Percentiles rank a stretch among this genome's conserved stretches.
Conservation (phyloP, 257 asterid species). For the Scutellaria baicalensis region DNA sequence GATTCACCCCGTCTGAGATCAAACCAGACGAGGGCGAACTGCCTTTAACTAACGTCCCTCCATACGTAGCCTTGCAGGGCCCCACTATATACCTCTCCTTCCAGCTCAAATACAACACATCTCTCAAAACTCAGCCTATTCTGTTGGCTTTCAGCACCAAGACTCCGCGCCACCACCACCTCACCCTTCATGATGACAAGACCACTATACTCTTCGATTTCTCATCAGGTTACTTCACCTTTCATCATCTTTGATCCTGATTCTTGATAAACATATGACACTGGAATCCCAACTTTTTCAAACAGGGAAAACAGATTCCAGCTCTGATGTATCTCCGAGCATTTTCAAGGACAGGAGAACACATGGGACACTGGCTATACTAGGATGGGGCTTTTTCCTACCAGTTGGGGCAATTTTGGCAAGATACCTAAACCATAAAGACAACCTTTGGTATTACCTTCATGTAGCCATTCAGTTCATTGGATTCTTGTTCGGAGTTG, state of each 20-base stretch:
- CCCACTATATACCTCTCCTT: constrained; percentile 74
- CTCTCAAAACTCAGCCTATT: constrained; percentile 59
- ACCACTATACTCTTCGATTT: constrained; percentile 52
- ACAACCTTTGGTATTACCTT: constrained; percentile 66
- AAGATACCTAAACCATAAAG: constrained; percentile 60
- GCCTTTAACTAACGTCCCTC: constrained; percentile 70
- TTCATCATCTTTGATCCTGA: background rate
- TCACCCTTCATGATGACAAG: constrained; percentile 75
- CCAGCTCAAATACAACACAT: constrained; percentile 57
- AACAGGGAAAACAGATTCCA: constrained; percentile 37
- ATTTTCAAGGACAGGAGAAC: constrained; percentile 49
- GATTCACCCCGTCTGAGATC: constrained; percentile 56
- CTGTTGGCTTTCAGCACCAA: constrained; percentile 65
- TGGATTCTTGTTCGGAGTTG: constrained; percentile 69
- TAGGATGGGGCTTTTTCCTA: constrained; percentile 81
- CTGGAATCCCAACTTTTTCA: background rate
- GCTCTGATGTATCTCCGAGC: constrained; percentile 17
- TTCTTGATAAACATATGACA: background rate
- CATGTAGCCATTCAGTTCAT: constrained; percentile 61
- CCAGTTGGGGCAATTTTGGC: constrained; percentile 78
- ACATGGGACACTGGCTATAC: constrained; percentile 62
- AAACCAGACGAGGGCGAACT: constrained; percentile 65
- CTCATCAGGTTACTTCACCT: constrained; percentile 51
- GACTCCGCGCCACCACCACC: constrained; percentile 74
- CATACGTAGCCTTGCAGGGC: constrained; percentile 50